A percentile compares a stretch with the other conserved stretches of the same genome.
phyloP scores from a whole-genome alignment of 2,329 filamentous ascomycete genomes.

The Emmonsiellopsis sp. region DNA sequence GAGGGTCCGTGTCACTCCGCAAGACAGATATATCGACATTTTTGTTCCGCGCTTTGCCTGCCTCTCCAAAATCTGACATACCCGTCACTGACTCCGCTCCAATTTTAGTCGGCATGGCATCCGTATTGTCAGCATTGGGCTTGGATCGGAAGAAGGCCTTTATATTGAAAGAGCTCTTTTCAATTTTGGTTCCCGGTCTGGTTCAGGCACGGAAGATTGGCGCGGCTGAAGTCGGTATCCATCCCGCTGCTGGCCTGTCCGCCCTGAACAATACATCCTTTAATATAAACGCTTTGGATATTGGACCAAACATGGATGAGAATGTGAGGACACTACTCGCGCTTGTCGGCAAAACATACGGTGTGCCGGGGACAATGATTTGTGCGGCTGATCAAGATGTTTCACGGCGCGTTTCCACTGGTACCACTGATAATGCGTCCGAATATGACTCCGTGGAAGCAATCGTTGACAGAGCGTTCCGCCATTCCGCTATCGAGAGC shows the following conservation, averaged over 20 bases:
- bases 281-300: slow-evolving; percentile 34
- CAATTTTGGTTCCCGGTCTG: slow-evolving; percentile 70
- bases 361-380: slow-evolving; percentile 28
- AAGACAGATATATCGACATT: slow-evolving; percentile 56
- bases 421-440: slow-evolving; percentile 10
- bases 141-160: slow-evolving; percentile 85
- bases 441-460: slow-evolving; percentile 28
- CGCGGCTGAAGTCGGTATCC: slow-evolving; percentile 91
- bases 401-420: slow-evolving; percentile 8
- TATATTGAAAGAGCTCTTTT: slow-evolving; percentile 75
- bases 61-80: slow-evolving; percentile 49
- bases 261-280: slow-evolving; percentile 51
- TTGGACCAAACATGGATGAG: slow-evolving; percentile 32
- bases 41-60: slow-evolving; percentile 62
- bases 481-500: slow-evolving; percentile 34
- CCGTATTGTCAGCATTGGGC: slow-evolving; percentile 71
- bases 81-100: slow-evolving; percentile 67
- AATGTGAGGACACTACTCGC: slow-evolving; percentile 30
- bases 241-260: slow-evolving; percentile 80
- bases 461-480: slow-evolving; percentile 36
- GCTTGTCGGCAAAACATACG: slow-evolving; percentile 30
- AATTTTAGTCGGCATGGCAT: slow-evolving; percentile 75
- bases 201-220: slow-evolving; percentile 86
- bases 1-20: slow-evolving; percentile 35
- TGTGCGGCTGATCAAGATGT: slow-evolving; percentile 8